A percentile compares a stretch with the other conserved stretches of the same genome.
Evolutionary conservation across 2,329 filamentous ascomycete genomes (phyloP).

Genomic region (Nemania diffusa): DNA sequence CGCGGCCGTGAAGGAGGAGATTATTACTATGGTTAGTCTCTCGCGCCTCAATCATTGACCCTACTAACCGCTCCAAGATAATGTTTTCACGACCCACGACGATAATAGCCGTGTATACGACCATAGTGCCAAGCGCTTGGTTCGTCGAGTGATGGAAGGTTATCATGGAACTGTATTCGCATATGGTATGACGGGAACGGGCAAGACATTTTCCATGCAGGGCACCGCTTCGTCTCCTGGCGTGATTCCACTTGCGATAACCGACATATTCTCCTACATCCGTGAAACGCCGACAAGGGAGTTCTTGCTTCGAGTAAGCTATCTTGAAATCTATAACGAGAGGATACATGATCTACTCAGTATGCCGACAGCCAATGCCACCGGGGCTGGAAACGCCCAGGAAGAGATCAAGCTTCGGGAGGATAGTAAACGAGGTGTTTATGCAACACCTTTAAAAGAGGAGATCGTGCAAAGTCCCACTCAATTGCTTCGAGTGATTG

Average conservation of each 20-base stretch:
- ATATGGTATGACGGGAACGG: constrained; percentile 98
- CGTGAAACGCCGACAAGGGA: constrained; percentile 94
- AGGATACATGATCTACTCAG: constrained; percentile 94
- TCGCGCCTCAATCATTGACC: constrained; percentile 30
- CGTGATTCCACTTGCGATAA: constrained; percentile 96
- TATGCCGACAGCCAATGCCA: constrained; percentile 69
- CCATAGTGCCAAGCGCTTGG: constrained; percentile 89
- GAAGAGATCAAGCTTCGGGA: constrained; percentile 98
- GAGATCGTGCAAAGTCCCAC: constrained; percentile 99
- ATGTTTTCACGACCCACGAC: constrained; percentile 93
- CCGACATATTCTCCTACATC: constrained; percentile 99
- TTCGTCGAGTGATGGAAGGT: constrained; percentile 97
- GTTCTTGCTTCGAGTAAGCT: constrained; percentile 94
- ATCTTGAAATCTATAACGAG: constrained; percentile 99
- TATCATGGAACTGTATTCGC: constrained; percentile 99
- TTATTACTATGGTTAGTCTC: constrained; percentile 82
- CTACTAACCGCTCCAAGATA: constrained; percentile 68
- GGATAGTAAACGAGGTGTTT: constrained; percentile 95
- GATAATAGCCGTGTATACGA: constrained; percentile 97
- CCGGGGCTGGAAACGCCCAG: constrained; percentile 66
- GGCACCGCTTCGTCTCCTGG: constrained; percentile 94
- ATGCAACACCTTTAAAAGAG: constrained; percentile 94
- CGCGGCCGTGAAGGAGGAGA: constrained; percentile 90
- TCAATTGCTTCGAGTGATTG: constrained; percentile 92
- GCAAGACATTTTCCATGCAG: constrained; percentile 99